Conservation (phyloP, 225 moss, liverwort and hornwort genomes). For the Marchantia paleacea region DNA sequence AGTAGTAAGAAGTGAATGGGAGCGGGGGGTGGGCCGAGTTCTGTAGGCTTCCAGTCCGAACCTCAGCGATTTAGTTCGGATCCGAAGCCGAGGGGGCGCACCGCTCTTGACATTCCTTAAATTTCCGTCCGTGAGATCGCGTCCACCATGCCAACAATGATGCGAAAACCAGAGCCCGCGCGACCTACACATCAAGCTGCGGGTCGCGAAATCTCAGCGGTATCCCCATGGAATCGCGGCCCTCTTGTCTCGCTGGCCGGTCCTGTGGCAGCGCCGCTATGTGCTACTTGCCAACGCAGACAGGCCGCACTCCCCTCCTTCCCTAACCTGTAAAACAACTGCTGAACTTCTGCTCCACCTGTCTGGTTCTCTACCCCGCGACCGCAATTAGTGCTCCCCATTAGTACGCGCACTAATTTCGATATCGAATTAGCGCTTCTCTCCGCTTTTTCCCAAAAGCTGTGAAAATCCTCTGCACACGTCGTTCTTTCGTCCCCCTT, state of each 20-base stretch:
- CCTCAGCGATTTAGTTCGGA: not conserved
- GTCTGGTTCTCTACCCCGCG: not conserved
- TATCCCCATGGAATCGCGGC: not conserved
- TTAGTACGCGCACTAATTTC: not conserved
- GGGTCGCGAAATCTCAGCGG: not conserved
- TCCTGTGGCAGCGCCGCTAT: too few species aligned
- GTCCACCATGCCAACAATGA: not conserved
- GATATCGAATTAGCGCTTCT: not conserved
- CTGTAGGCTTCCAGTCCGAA: not conserved
- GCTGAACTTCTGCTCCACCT: not conserved
- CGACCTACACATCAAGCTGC: not conserved
- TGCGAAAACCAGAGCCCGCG: not conserved
- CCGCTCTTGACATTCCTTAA: not conserved
- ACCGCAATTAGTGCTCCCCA: too few species aligned
- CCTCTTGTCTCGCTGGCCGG: too few species aligned
- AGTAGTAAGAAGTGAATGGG: not conserved
- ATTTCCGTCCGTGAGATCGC: not conserved
- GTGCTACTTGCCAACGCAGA: too few species aligned
- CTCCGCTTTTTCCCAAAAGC: not conserved
- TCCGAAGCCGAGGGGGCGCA: not conserved
- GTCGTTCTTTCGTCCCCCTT: not conserved
- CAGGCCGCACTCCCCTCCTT: too few species aligned
- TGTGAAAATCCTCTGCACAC: not conserved
- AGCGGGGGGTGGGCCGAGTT: not conserved
- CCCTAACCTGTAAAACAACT: too few species aligned